Conservation (phyloP, 225 moss, liverwort and hornwort genomes). For the Polytrichum formosum region DNA sequence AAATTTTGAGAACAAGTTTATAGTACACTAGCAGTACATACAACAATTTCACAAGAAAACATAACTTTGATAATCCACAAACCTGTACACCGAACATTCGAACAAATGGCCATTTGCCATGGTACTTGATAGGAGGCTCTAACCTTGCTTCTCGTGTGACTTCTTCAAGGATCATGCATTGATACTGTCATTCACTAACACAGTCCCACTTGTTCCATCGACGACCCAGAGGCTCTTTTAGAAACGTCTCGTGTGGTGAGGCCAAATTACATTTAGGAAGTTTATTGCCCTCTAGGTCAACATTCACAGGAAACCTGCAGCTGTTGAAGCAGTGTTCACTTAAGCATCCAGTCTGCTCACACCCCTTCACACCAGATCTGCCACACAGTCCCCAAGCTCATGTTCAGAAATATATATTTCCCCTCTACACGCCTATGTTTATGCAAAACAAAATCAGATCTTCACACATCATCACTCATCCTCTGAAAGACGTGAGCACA, state of each 20-base stretch:
- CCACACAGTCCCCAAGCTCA: not conserved
- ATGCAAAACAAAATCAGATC: too few relatives aligned
- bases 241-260: slow-evolving; percentile 47
- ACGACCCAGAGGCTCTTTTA: slow-evolving; percentile 48
- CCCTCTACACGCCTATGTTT: too few relatives aligned
- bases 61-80: not conserved
- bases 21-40: too few relatives aligned
- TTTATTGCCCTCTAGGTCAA: slow-evolving; percentile 27
- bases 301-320: slow-evolving; percentile 12
- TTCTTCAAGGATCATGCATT: slow-evolving; percentile 56
- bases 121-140: slow-evolving; percentile 51
- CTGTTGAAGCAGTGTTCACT: slow-evolving; percentile 8
- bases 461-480: too few relatives aligned
- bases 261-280: slow-evolving; percentile 35
- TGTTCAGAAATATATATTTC: not conserved
- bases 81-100: slow-evolving; percentile 62
- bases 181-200: slow-evolving; percentile 59
- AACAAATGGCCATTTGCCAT: slow-evolving; percentile 61
- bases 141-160: slow-evolving; percentile 12
- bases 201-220: slow-evolving; percentile 71
- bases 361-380: slow-evolving; percentile 36
- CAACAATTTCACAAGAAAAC: too few relatives aligned
- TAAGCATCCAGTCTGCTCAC: slow-evolving; percentile 26
- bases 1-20: too few relatives aligned
- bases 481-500: too few relatives aligned